Conservation (phyloP, 352 stramenopile species). For the Phytophthora parvispora region DNA sequence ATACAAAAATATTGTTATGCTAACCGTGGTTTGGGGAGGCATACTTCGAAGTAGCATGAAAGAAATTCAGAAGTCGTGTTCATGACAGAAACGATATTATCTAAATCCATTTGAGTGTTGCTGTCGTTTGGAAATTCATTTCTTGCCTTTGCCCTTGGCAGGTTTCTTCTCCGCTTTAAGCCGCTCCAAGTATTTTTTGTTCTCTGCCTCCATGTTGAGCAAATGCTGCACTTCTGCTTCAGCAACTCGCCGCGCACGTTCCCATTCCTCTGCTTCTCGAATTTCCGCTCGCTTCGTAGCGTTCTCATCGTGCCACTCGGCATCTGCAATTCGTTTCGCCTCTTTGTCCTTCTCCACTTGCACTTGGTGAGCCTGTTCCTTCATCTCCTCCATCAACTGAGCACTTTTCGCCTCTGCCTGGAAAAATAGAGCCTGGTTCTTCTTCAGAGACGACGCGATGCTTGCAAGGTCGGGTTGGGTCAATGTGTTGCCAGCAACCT, state of each 20-base stretch:
- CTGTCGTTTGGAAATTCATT: no score
- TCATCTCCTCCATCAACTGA: constrained; percentile 32
- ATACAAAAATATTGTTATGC: no score
- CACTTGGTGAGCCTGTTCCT: constrained; percentile 36
- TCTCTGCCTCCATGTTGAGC: constrained; percentile 61
- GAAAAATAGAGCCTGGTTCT: constrained; percentile 52
- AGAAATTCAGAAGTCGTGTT: no score
- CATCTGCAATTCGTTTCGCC: constrained; percentile 52
- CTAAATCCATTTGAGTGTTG: no score
- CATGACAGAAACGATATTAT: no score
- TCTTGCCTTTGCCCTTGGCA: constrained; percentile 68
- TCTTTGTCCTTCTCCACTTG: constrained; percentile 41
- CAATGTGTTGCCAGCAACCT: constrained; percentile 60
- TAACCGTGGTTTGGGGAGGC: no score
- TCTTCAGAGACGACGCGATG: constrained; percentile 47
- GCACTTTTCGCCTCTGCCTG: constrained; percentile 38
- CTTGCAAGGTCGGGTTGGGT: constrained; percentile 55
- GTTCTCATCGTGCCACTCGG: constrained; percentile 65
- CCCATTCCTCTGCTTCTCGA: constrained; percentile 62
- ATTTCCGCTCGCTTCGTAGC: constrained; percentile 55
- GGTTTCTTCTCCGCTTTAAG: constrained; percentile 55
- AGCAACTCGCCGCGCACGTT: constrained; percentile 43
- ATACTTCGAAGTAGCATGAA: no score
- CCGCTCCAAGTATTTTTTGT: constrained; percentile 63
- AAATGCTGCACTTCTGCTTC: constrained; percentile 59